Conservation (phyloP, 164 flowering plant genomes). For the Tinospora cordifolia region DNA sequence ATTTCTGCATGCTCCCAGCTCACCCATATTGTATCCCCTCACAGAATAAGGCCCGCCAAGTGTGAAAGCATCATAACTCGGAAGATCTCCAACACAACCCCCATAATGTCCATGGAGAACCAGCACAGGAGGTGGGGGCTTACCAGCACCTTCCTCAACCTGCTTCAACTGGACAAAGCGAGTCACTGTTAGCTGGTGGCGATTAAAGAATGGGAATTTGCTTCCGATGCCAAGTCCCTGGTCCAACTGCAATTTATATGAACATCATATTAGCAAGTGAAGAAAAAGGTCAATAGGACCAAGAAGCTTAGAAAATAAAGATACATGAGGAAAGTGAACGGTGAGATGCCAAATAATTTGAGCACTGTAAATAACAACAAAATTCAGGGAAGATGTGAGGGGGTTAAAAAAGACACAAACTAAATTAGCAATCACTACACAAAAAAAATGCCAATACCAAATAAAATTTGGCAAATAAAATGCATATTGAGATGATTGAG, state of each 20-base stretch:
- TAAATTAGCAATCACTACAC: too few species aligned
- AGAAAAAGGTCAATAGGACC: not conserved
- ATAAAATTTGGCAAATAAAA: too few species aligned
- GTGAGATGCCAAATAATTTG: not conserved
- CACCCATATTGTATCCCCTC: constrained; percentile 98
- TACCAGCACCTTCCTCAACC: constrained; percentile 90
- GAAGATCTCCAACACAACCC: constrained; percentile 98
- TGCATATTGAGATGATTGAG: too few species aligned
- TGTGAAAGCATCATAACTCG: constrained; percentile 98
- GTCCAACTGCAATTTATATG: constrained; percentile 61
- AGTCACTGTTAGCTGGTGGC: constrained; percentile 85
- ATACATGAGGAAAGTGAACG: not conserved
- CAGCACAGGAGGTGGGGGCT: constrained; percentile 90
- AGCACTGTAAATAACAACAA: not conserved
- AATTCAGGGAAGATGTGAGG: too few species aligned
- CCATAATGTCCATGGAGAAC: constrained; percentile 98
- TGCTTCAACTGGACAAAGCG: constrained; percentile 69
- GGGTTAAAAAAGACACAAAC: too few species aligned
- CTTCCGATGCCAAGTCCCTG: constrained; percentile 94
- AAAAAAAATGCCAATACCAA: too few species aligned
- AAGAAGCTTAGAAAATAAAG: not conserved
- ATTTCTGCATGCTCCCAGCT: constrained; percentile 93
- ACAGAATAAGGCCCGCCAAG: constrained; percentile 98
- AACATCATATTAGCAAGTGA: constrained; percentile 3
- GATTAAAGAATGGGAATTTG: constrained; percentile 88